Base-by-base conservation (phyloP, 495 filamentous ascomycete species). In the Hypoxylon trugodes region DNA sequence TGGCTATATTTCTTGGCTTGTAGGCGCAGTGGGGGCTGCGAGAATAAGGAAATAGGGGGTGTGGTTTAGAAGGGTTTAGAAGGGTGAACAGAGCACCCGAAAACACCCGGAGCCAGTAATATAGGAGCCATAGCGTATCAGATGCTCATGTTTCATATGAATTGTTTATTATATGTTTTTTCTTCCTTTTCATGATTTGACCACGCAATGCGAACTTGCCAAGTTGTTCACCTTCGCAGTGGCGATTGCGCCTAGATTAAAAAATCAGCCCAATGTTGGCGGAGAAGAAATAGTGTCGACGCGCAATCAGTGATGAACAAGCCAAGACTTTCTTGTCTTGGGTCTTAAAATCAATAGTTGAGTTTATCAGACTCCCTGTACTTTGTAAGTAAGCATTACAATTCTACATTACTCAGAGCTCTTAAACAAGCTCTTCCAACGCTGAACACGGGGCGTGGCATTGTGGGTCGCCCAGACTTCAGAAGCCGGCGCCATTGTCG, bases 1-100 rank as follows among this genome's bases (percentile, higher is more conserved):
- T 67, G 64, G 64, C 64, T 15, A 2, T n/a, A n/a, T 0, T 9
- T 53, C 59, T 61, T 67, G 59, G 64, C 58, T n/a, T 28, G 19
- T 49, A 49, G 50, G 50, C 30, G 38, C 35, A 56, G 62, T 53
- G 53, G 50, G 53, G 61, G 61, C 19, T 7, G 35, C 19, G 32
- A 40, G 46, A 28, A 46, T 46, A 6, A n/a, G 37, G 43, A 42
- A 54, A 59, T 51, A 33, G 54, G 54, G 61, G 35, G 28, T 15
- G 40, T 15, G 24, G 36, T 18, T 15, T 26, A 6, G 28, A 25
- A 16, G 19, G n/a, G 37, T 43, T 22, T 41, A n/a, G 12, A 35
- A 50, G 26, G 19, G 16, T 6, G 15, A 45, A 42, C 6, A 41
- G 18, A 41, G 13, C 42, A 18, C 49, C 62, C 55, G 55, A 60